Conservation (phyloP, 805 yeast genomes). For the Starmerella bombi region DNA sequence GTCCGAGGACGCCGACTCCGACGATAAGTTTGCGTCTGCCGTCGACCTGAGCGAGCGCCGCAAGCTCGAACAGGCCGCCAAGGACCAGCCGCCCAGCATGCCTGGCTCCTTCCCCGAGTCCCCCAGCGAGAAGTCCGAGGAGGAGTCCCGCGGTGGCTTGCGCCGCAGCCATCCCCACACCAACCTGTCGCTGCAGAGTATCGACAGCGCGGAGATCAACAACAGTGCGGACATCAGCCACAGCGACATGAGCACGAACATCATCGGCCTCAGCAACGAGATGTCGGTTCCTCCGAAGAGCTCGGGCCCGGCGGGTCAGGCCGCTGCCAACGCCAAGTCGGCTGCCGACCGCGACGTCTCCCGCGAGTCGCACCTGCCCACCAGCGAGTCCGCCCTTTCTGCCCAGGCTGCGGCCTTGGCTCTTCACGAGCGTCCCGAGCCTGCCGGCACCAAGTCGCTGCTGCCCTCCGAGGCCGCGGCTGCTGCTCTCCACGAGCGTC, state of each 20-base stretch:
- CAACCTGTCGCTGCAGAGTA: constrained; percentile 12
- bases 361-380: too few species aligned
- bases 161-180: constrained; percentile 20
- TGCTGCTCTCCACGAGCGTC: too few species aligned
- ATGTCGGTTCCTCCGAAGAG: constrained; percentile 4
- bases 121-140: neutral
- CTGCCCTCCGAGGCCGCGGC: too few species aligned
- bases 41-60: neutral
- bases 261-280: constrained; percentile 11
- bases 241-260: constrained; percentile 8
- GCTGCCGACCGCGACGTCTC: too few species aligned
- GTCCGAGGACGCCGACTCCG: constrained; percentile 5
- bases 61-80: neutral
- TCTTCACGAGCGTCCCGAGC: too few species aligned
- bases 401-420: too few species aligned
- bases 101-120: constrained; percentile 3
- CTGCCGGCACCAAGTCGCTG: too few species aligned
- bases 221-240: neutral
- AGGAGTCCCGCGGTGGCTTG: constrained; percentile 1
- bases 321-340: too few species aligned
- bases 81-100: constrained; percentile 13
- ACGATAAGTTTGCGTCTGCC: neutral
- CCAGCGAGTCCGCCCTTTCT: too few species aligned
- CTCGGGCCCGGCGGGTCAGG: neutral
- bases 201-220: neutral